phyloP scores from a whole-genome alignment of 768 basidiomycete species.

The Boletellus sp. region DNA sequence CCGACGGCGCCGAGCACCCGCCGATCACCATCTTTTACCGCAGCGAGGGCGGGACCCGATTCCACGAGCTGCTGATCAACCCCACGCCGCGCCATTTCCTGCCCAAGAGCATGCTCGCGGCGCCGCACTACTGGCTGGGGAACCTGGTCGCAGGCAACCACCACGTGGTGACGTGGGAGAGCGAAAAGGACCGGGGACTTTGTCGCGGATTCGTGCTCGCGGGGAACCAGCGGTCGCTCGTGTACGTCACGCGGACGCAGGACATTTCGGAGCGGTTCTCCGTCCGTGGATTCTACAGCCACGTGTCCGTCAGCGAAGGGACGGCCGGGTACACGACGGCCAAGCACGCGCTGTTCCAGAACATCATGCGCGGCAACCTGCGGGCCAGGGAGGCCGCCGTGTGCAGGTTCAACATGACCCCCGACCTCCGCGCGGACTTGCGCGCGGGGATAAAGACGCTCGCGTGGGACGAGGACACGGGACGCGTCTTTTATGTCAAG shows the following conservation, averaged over 20 bases:
- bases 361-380: constrained; percentile 19
- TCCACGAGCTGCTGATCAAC: constrained; percentile 29
- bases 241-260: constrained; percentile 27
- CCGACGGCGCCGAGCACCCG: constrained; percentile 26
- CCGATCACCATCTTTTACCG: constrained; percentile 34
- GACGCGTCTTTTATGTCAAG: constrained; percentile 52
- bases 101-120: constrained; percentile 22
- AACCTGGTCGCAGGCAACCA: constrained; percentile 23
- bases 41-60: constrained; percentile 25
- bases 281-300: constrained; percentile 31
- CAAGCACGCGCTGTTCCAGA: constrained; percentile 18
- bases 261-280: constrained; percentile 26
- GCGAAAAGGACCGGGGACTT: constrained; percentile 16
- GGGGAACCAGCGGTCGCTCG: constrained; percentile 31
- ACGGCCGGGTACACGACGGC: constrained; percentile 20
- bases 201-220: constrained; percentile 31
- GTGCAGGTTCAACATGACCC: constrained; percentile 23
- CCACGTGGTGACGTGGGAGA: constrained; percentile 28
- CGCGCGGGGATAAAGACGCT: constrained; percentile 43
- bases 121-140: constrained; percentile 29
- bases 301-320: constrained; percentile 36
- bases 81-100: constrained; percentile 22
- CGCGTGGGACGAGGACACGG: constrained; percentile 64
- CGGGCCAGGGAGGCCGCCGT: constrained; percentile 18
- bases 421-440: constrained; percentile 17